Base-by-base conservation (phyloP, 202 grass and related monocot species). In the Schoenoplectus tabernaemontani region DNA sequence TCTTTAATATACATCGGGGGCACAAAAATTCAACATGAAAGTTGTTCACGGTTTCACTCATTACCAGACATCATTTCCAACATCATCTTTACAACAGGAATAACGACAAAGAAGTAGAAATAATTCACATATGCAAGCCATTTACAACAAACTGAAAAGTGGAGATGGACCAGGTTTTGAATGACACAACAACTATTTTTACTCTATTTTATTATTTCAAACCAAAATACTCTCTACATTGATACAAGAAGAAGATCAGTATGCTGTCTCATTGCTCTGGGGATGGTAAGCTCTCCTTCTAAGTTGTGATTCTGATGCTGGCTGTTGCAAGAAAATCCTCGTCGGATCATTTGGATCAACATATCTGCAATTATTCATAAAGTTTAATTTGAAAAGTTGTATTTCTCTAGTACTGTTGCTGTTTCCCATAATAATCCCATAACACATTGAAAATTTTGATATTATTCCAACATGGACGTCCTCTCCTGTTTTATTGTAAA, bases 301-400 rank as follows among this genome's bases (percentile, higher is more conserved):
- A 5, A 99, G 81, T 81, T 99, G 92, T 42, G 96, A 99, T 79
- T 96, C 96, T 16, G 91, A 70, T 0, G 90, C 80, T 15, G 96
- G 96, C 57, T 99, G 96, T 90, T 99, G 96, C 84, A 99, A 87
- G 83, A 88, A 99, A 30, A 99, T 99, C 84, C 89, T 99, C 28
- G 96, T 96, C 44, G 96, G 96, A 39, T 99, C 96, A 57, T 91
- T 89, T 15, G 96, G 96, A 84, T 99, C 96, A 17, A 99, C 96
- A 6, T 99, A 99, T 80, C 96, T 99, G 86, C 38, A 80, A 20
- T 38, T 59, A 80, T 64, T 65, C 0, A 80, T 62, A 79, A 39
- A 44, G 17, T 26, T 46, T 58, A 77, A 77, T 57, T 77, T 38
- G 16, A 0, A 57, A 20, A 74, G 17, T 41, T 63, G 59, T 11